Evolutionary conservation across 2,329 filamentous ascomycete species (phyloP).

Genomic region (Trichoderma afroharzianum): DNA sequence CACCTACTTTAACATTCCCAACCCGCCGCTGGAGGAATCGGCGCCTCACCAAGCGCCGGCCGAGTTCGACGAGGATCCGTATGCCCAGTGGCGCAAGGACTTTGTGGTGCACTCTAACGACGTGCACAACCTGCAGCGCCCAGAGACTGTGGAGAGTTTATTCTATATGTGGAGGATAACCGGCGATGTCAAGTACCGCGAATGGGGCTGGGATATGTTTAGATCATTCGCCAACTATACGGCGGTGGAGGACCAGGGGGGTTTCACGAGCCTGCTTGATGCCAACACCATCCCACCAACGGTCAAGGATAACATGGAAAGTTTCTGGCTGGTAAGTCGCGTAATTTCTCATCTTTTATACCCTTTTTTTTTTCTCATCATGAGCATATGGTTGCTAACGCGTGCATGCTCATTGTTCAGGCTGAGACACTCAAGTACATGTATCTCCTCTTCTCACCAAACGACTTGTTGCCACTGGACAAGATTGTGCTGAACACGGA

Average conservation of each 20-base stretch:
- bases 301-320: conserved; percentile 90
- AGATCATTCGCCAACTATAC: conserved; percentile 84
- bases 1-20: conserved; percentile 76
- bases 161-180: conserved; percentile 99
- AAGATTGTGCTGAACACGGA: conserved; percentile 94
- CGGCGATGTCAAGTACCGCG: conserved; percentile 78
- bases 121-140: conserved; percentile 86
- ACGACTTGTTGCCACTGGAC: conserved; percentile 78
- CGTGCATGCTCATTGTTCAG: conserved; percentile 37
- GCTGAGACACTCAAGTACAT: conserved; percentile 98
- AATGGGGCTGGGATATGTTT: conserved; percentile 99
- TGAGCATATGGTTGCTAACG: not conserved
- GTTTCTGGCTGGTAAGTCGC: conserved; percentile 83
- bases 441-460: conserved; percentile 85
- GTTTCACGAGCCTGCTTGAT: conserved; percentile 77
- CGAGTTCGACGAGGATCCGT: conserved; percentile 47
- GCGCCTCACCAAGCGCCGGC: conserved; percentile 47
- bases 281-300: conserved; percentile 68
- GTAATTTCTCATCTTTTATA: not conserved
- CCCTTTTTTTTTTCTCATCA: not conserved
- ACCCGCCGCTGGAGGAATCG: conserved; percentile 60
- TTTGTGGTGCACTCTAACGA: conserved; percentile 79
- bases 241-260: conserved; percentile 69
- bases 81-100: conserved; percentile 71
- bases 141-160: conserved; percentile 92